Base-by-base conservation (phyloP, 345 rosid genomes). In the Populus nigra region DNA sequence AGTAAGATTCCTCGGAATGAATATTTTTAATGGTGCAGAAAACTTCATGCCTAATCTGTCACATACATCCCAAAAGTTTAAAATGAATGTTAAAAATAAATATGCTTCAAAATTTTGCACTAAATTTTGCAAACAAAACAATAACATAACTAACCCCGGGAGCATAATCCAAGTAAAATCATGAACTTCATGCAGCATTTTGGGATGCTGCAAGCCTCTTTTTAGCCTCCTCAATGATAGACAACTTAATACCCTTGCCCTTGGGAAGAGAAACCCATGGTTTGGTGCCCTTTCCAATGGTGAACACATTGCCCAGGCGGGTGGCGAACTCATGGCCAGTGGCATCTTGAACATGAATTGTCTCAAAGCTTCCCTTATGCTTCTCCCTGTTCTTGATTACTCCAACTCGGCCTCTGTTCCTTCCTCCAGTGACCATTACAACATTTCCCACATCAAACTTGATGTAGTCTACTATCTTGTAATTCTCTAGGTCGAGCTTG, bases 361-460 rank as follows among this genome's bases (percentile, higher is more conserved):
- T 85, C 76, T 85, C 87, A 4, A 85, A 85, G 76, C 82, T 85
- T 18, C 85, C 87, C 77, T 85, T 82, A 31, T 82, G 87, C 79
- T 82, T 85, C 65, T 85, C 85, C 50, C 87, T 79, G 83, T 74
- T 82, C 85, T 85, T 85, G 27, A 85, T 85, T 33, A 82, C 77
- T 68, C 87, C 87, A 41, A 85, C 85, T 22, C 87, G 80, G 8
- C 92, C 92, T 74, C 89, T 86, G 77, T 89, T 89, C 81, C 91
- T 85, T 67, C 92, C 90, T 72, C 92, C 92, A 3, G 91, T 89
- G 15, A 89, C 91, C 92, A 89, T 89, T 65, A 89, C 91, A 67
- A 89, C 87, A 68, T 86, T 89, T 2, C 92, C 92, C 7, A 87
- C 89, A 57, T 89, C 93, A 72, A 88, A 89, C 83, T 89, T 87